A percentile compares a stretch with the other conserved stretches of the same genome.
Evolutionary conservation across 2,329 filamentous ascomycete species (phyloP).

Genomic region (Fusarium poae): DNA sequence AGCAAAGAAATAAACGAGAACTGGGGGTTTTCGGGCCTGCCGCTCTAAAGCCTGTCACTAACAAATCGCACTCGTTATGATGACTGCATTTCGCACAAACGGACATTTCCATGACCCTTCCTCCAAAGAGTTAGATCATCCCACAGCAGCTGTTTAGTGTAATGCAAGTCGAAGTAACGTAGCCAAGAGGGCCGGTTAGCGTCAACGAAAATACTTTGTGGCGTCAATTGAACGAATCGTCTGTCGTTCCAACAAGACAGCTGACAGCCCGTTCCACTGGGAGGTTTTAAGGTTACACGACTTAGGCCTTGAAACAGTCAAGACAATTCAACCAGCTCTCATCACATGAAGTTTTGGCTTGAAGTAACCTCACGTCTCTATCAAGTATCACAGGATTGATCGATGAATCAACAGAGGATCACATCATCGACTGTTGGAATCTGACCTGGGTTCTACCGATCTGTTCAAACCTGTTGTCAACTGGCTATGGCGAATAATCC

Average conservation of each 20-base stretch:
- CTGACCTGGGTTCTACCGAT: background rate
- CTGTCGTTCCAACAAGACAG: background rate
- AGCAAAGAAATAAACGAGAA: background rate
- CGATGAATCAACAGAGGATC: fast-evolving
- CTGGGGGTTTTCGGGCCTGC: background rate
- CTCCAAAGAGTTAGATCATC: background rate
- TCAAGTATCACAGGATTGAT: fast-evolving
- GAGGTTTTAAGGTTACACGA: background rate
- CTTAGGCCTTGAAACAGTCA: background rate
- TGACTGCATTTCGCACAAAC: background rate
- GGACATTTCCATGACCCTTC: background rate
- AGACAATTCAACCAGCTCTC: background rate
- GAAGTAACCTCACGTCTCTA: background rate
- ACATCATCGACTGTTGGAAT: background rate
- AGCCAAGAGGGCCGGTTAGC: background rate
- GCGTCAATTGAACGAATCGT: background rate
- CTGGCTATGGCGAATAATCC: no score
- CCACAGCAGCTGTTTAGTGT: background rate
- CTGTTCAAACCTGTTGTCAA: background rate
- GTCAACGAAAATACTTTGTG: conserved; percentile 2
- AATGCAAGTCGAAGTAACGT: background rate
- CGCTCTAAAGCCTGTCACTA: background rate
- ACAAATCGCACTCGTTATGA: background rate
- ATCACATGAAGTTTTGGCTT: background rate
- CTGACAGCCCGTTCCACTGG: background rate